phyloP scores from a whole-genome alignment of 805 yeast genomes.

The Candida coleopterorum region DNA sequence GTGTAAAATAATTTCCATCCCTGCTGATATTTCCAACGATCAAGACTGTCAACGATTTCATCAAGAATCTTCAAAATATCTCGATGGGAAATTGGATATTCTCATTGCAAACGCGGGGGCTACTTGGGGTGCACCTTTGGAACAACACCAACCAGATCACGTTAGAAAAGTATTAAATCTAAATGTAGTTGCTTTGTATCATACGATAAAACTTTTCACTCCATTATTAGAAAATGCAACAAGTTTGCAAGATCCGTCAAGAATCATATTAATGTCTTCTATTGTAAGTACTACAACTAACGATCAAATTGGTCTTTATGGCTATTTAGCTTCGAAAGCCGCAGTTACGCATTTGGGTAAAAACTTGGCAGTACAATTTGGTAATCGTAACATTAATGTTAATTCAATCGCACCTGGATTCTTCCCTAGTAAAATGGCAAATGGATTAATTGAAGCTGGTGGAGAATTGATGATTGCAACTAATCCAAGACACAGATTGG shows the following conservation, averaged over 20 bases:
- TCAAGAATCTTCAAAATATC: conserved; percentile 34
- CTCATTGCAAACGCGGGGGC: conserved; percentile 78
- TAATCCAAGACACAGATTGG: conserved; percentile 64
- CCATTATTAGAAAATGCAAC: conserved; percentile 55
- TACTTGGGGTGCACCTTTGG: conserved; percentile 67
- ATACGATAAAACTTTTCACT: conserved; percentile 57
- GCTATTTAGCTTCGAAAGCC: conserved; percentile 70
- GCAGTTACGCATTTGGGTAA: conserved; percentile 68
- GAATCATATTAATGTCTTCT: conserved; percentile 64
- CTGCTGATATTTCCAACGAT: conserved; percentile 53
- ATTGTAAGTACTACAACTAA: conserved; percentile 48
- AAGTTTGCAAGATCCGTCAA: conserved; percentile 50
- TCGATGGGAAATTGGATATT: conserved; percentile 47
- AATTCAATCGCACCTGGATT: conserved; percentile 74
- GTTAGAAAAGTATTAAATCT: conserved; percentile 58
- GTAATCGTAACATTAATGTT: conserved; percentile 62
- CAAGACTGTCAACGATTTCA: conserved; percentile 44
- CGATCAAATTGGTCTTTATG: conserved; percentile 53
- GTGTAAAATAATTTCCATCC: conserved; percentile 37
- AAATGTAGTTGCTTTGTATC: conserved; percentile 65
- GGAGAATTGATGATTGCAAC: conserved; percentile 42
- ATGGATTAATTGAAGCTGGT: conserved; percentile 51
- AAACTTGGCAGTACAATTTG: conserved; percentile 59
- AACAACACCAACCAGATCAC: conserved; percentile 55
- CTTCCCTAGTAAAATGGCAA: conserved; percentile 71